Conservation (phyloP, 2,329 filamentous ascomycete genomes). For the Venturiaceae sp. region DNA sequence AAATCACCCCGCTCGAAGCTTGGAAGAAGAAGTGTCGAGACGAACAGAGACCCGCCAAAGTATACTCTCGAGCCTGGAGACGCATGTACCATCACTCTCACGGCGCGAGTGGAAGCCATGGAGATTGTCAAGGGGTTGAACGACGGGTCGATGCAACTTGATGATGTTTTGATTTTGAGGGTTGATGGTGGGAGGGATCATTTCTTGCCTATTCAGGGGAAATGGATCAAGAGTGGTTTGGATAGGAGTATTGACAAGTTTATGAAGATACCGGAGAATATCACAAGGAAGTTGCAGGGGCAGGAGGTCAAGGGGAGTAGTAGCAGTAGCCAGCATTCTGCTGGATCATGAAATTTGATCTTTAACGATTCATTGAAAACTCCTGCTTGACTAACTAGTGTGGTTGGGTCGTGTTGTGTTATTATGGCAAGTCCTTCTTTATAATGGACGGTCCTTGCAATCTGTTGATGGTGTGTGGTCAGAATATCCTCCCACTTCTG, state of each 20-base stretch:
- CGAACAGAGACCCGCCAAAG: slow-evolving; percentile 24
- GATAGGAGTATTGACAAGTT: slow-evolving; percentile 82
- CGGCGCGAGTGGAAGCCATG: slow-evolving; percentile 55
- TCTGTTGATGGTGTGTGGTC: no score
- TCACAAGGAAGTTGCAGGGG: slow-evolving; percentile 2
- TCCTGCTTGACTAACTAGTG: no score
- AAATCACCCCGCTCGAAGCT: slow-evolving; percentile 1
- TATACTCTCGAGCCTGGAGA: slow-evolving; percentile 78
- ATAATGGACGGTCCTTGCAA: no score
- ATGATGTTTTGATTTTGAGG: slow-evolving; percentile 81
- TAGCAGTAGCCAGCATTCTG: not conserved
- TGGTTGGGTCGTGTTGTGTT: no score
- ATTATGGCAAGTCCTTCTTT: no score
- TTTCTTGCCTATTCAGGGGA: slow-evolving; percentile 72
- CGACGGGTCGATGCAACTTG: slow-evolving; percentile 52
- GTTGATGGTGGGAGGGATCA: slow-evolving; percentile 80
- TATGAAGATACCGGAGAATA: slow-evolving; percentile 64
- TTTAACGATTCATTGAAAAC: no score
- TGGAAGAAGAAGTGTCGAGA: not conserved
- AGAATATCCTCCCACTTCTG: no score
- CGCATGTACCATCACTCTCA: slow-evolving; percentile 60
- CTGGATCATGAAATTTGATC: no score
- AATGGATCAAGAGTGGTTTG: slow-evolving; percentile 75
- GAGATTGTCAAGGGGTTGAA: slow-evolving; percentile 63
- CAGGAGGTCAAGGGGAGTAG: not conserved